Base-by-base conservation (phyloP, 805 yeast genomes). In the Teunomyces barrocoloradensis region DNA sequence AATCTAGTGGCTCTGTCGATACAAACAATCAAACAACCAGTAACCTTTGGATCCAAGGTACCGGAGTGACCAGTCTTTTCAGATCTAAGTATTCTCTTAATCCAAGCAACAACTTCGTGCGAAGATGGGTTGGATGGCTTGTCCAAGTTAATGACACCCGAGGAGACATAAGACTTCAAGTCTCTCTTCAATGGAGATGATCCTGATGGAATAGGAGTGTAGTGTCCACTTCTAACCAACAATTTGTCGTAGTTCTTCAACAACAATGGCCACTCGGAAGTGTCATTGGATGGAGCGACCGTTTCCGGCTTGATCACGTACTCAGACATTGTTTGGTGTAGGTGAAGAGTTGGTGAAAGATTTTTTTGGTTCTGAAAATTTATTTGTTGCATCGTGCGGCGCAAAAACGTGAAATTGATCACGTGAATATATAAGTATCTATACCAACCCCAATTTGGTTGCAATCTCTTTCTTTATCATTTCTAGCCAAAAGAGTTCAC, bases 61-160 rank as follows among this genome's bases (percentile, higher is more conserved):
- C 99, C 99, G 46, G 97, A 89, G 73, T 94, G 99, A 75, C 99
- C 99, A 50, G 99, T 94, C 72, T 94, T 94, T 72, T 94, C 98
- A 51, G 85, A 87, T 69, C 98, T 84, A 63, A 94, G 78, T 59
- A 94, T 94, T 70, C 98, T 81, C 77, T 94, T 94, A 64, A 94
- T 83, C 99, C 99, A 94, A 20, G 99, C 99, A 61, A 94, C 99
- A 65, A 94, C 99, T 77, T 94, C 99, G 74, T 94, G 99, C 46
- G 97, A 89, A 38, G 97, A 89, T 58, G 99, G 99, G 71, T 94
- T 94, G 23, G 97, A 88, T 58, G 99, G 99, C 68, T 94, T 94
- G 75, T 94, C 99, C 60, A 94, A 79, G 76, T 94, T 94, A 66
- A 94, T 92, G 44, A 94, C 96, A 79, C 99, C 99, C 5, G 96